phyloP scores from a whole-genome alignment of 176 grass and related monocot species.

The Aegilops bicornis region DNA sequence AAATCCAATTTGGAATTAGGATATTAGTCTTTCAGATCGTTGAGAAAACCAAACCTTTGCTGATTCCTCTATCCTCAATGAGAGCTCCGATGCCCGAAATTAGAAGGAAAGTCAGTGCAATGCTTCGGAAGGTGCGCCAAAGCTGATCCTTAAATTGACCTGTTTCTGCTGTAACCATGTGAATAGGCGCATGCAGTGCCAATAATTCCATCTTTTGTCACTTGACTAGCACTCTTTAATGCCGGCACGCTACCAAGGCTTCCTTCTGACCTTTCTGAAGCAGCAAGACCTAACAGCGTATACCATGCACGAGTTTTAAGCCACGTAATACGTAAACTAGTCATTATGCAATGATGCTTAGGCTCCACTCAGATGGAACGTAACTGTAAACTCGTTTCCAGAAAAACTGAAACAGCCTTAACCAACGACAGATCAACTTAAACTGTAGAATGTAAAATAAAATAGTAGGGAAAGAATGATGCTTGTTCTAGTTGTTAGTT shows the following conservation, averaged over 20 bases:
- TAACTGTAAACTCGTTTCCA: slow-evolving; percentile 7
- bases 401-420: background rate
- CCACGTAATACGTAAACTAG: background rate
- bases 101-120: slow-evolving; percentile 94
- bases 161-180: slow-evolving; percentile 98
- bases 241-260: slow-evolving; percentile 43
- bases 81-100: slow-evolving; percentile 97
- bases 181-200: slow-evolving; percentile 90
- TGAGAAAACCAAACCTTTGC: slow-evolving; percentile 74
- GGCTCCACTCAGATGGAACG: background rate
- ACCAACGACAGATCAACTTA: background rate
- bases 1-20: slow-evolving; percentile 27
- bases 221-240: slow-evolving; percentile 60
- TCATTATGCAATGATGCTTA: background rate
- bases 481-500: too few species aligned
- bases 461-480: too few species aligned
- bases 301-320: slow-evolving; percentile 11
- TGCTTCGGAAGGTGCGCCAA: slow-evolving; percentile 87
- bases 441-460: too few species aligned
- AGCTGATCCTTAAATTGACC: slow-evolving; percentile 97
- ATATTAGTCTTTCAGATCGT: slow-evolving; percentile 28
- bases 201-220: slow-evolving; percentile 76
- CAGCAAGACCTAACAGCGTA: slow-evolving; percentile 55
- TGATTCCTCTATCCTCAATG: slow-evolving; percentile 95
- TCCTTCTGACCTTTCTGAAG: slow-evolving; percentile 59